phyloP scores from a whole-genome alignment of 1,284 basidiomycete species.

The Ustilago hordei region DNA sequence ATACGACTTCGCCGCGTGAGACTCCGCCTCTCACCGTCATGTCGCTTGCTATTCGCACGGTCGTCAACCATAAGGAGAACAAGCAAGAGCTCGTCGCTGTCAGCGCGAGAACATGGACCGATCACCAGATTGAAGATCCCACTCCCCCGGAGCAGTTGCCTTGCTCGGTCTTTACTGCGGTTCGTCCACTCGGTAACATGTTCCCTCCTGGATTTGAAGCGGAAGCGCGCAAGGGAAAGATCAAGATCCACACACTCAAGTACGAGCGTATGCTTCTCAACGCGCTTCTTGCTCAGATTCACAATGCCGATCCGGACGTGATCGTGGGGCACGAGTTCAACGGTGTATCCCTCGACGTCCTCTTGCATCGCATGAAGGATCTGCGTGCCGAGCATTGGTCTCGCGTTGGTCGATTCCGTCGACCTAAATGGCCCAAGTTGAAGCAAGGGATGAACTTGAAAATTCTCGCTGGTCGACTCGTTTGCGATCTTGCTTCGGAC shows the following conservation, averaged over 20 bases:
- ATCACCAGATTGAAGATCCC: slow-evolving; percentile 65
- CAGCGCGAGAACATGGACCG: slow-evolving; percentile 87
- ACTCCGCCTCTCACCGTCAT: slow-evolving; percentile 90
- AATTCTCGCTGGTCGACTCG: slow-evolving; percentile 85
- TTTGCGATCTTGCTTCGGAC: slow-evolving; percentile 93
- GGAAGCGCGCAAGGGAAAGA: slow-evolving; percentile 71
- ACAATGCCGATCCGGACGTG: slow-evolving; percentile 91
- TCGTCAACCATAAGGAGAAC: slow-evolving; percentile 94
- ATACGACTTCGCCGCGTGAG: slow-evolving; percentile 80
- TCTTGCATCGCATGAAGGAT: slow-evolving; percentile 91
- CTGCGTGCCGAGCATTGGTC: slow-evolving; percentile 83
- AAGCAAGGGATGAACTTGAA: slow-evolving; percentile 80
- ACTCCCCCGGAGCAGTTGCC: slow-evolving; percentile 75
- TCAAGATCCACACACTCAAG: slow-evolving; percentile 79
- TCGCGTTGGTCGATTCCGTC: slow-evolving; percentile 88
- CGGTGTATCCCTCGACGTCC: slow-evolving; percentile 89
- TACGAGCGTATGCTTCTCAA: slow-evolving; percentile 86
- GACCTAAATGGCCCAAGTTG: slow-evolving; percentile 85
- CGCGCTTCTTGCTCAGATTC: slow-evolving; percentile 82
- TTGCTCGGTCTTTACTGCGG: slow-evolving; percentile 85
- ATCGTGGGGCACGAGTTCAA: slow-evolving; percentile 95
- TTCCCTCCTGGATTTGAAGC: slow-evolving; percentile 88
- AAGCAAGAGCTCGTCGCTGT: slow-evolving; percentile 91
- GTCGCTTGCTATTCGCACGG: slow-evolving; percentile 88
- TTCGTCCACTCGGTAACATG: slow-evolving; percentile 86